Evolutionary conservation across 2,329 filamentous ascomycete species (phyloP), one percentile per base, ranked within the genome.

Genomic region (Cordyceps pruinosa): DNA sequence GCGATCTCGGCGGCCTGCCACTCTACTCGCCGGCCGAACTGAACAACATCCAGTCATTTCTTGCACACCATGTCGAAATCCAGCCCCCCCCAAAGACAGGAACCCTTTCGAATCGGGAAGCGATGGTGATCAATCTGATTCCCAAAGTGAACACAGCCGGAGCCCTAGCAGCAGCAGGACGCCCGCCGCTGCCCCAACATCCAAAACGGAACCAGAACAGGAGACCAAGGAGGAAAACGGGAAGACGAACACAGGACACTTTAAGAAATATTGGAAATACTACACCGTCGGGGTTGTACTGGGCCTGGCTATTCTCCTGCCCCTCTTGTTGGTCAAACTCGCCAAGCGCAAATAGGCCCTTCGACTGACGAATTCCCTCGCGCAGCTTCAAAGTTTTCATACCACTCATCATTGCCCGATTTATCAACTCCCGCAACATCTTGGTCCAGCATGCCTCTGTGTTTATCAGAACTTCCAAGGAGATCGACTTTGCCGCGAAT

Each of bases 241-340:
- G 30, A 45, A 46, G 4, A 45, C 46, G 2, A 26, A 12, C 8
- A 53, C 44, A 19, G 19, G 8, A 6, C 51, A 54, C 32, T 28
- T 54, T 28, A 35, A 46, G 19, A 45, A 54, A 19, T 46, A 21
- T 25, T 42, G 41, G 41, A 54, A 54, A 30, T 54, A 25, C 6
- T 54, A 54, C 32, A 17, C 21, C 15, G 4, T 46, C 5, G 51
- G 51, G 15, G 23, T 54, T 17, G 51, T 54, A 7, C 23, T 54
- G 10, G 51, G 39, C 6, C 41, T 54, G 30, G 51, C 30, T 17
- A 54, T 54, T 2, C 6, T 54, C 17, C 12, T 54, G 21, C 51
- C 51, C 12, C 51, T 54, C 19, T 34, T 54, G 51, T 54, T 54
- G 41, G 51, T 54, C 51, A 37, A 54, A 32, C 42, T 45, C 41